Percentiles rank a stretch among this genome's conserved stretches.
Evolutionary conservation across 192 early-diverging fungal genomes (phyloP).

Genomic region (Coemansia sp.): DNA sequence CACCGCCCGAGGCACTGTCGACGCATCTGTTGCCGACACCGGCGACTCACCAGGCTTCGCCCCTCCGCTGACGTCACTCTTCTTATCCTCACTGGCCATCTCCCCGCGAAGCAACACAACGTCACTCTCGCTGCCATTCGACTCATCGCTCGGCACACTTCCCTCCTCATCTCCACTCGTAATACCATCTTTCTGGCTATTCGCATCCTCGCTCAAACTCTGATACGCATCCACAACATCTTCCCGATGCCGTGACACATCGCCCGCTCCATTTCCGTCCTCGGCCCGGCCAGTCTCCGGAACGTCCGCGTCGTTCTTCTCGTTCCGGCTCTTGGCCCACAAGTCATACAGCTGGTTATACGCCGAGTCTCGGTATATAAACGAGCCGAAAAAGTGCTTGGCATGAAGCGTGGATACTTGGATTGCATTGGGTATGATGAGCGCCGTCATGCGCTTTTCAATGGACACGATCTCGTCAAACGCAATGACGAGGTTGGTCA

Average conservation of each 20-base stretch:
- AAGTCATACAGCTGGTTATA: conserved; percentile 70
- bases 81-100: no score
- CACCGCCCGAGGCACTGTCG: conserved; percentile 13
- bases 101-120: not conserved
- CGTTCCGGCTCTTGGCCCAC: conserved; percentile 56
- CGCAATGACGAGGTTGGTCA: conserved; percentile 72
- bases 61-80: not conserved
- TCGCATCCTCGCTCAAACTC: conserved; percentile 37
- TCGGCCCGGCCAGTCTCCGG: conserved; percentile 49
- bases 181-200: not conserved
- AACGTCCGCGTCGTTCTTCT: conserved; percentile 33
- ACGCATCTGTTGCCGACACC: conserved; percentile 14
- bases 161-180: conserved; percentile 1
- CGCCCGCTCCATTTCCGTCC: conserved; percentile 35
- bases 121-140: conserved; percentile 19
- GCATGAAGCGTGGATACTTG: conserved; percentile 70
- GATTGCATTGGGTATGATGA: conserved; percentile 88
- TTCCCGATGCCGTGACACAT: conserved; percentile 33
- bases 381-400: conserved; percentile 83
- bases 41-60: not conserved
- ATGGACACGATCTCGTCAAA: conserved; percentile 79
- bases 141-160: not conserved
- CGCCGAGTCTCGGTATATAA: conserved; percentile 78
- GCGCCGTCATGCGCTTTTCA: conserved; percentile 81
- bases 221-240: conserved; percentile 40